phyloP scores from a whole-genome alignment of 177 flowering plant species.

The Telopea speciosissima region DNA sequence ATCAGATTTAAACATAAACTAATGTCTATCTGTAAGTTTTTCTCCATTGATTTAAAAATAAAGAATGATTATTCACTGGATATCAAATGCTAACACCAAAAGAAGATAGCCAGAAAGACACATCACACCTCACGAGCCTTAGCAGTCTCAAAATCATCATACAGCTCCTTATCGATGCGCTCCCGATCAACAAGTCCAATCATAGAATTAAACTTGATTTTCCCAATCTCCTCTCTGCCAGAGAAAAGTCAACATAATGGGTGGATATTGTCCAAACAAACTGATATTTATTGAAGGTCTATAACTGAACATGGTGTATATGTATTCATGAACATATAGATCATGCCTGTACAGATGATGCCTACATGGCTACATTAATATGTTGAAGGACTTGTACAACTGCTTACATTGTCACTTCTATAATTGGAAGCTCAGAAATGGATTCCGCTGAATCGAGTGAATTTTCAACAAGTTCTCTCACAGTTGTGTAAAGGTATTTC shows the following conservation, averaged over 20 bases:
- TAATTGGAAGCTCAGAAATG: slow-evolving; percentile 81
- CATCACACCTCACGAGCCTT: slow-evolving; percentile 86
- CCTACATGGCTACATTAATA: background rate
- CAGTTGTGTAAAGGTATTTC: slow-evolving; percentile 85
- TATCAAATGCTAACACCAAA: background rate
- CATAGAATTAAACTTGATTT: slow-evolving; percentile 83
- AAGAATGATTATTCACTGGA: background rate
- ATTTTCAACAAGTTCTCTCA: slow-evolving; percentile 93
- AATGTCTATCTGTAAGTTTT: too few species aligned
- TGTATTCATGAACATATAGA: too few species aligned
- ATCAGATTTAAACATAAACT: too few species aligned
- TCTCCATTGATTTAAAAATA: background rate
- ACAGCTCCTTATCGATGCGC: slow-evolving; percentile 81
- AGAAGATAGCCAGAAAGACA: background rate
- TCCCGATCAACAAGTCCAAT: slow-evolving; percentile 87
- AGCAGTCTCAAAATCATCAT: slow-evolving; percentile 89
- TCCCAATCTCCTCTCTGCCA: slow-evolving; percentile 87
- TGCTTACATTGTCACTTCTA: slow-evolving; percentile 91
- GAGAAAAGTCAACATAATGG: slow-evolving; percentile 5
- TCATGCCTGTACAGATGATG: background rate
- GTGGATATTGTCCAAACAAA: background rate
- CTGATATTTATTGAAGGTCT: background rate
- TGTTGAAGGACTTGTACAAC: background rate
- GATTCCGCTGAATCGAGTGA: slow-evolving; percentile 96
- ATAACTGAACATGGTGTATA: too few species aligned